Base-by-base conservation (phyloP, 108 stramenopile species). In the Seminavis robusta region DNA sequence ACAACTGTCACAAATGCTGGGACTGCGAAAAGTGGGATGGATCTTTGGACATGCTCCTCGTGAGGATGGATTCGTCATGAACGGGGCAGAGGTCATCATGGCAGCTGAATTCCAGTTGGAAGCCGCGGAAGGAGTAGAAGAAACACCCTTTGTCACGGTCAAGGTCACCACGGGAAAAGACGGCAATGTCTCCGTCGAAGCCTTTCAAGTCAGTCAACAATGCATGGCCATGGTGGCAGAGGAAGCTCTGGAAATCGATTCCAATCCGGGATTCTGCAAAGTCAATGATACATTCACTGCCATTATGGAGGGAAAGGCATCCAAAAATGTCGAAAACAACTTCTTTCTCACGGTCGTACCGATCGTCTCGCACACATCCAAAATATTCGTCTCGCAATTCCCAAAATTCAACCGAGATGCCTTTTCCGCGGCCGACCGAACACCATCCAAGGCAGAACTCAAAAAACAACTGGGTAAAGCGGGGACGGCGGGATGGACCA, bases 161-260 rank as follows among this genome's bases (percentile, higher is more conserved):
- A 89, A 89, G 38, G 93, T 94, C 15, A 81, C 89, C 2, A 56
- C 83, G 7, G 84, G 72, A 1, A 71, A 74, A 33, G 85, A 95
- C 49, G 97, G 94, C 21, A 79, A 73, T 50, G 85, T 83, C 1
- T 65, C 80, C 19, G 88, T 95, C 21, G 94, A 96, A 48, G 96
- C 94, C 25, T 98, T 95, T 73, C 95, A 97, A 79, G 93, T 97
- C 15, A 79, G 76, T 25, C 72, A 84, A 63, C 96, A 96, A 60
- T 95, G 94, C 67, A 95, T 98, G 96, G 95, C 94, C 56, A 98
- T 98, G 98, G 96, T 88, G 19, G 98, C 98, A 4, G 98, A 98
- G 64, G 94, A 95, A 40, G 98, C 94, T 3, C 48, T 94, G 42
- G 87, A 86, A 51, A 64, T 86, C 23, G 48, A 28, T 26, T 81